These are phyloP conservation scores for Colletotrichum melonis DNA, from an alignment of 2,329 filamentous ascomycete genomes.

Conservation along the genomic window DNA sequence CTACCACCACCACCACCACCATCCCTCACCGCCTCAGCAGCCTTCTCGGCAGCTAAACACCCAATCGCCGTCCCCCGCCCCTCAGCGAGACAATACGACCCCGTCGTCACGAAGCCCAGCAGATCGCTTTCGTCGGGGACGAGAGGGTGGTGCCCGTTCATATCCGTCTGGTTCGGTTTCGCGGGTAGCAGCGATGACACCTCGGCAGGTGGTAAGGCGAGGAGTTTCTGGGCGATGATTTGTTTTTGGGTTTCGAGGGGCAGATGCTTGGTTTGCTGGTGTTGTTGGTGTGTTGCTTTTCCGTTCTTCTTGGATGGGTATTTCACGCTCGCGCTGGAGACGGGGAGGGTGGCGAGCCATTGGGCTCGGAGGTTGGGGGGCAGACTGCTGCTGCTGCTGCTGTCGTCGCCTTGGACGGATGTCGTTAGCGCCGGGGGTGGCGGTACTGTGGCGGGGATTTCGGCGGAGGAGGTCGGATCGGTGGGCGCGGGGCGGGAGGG, in stretches of 20 bases:
- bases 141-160: conserved; percentile 70
- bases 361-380: conserved; percentile 68
- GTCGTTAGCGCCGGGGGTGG: conserved; percentile 33
- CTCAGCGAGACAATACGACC: conserved; percentile 82
- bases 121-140: conserved; percentile 82
- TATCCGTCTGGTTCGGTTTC: conserved; percentile 48
- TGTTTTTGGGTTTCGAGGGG: conserved; percentile 53
- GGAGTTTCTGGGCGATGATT: conserved; percentile 60
- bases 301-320: conserved; percentile 18
- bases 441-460: conserved; percentile 59
- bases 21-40: conserved; percentile 54
- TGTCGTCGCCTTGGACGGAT: conserved; percentile 1
- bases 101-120: conserved; percentile 90
- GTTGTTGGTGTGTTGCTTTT: conserved; percentile 43
- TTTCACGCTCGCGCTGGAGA: neutral
- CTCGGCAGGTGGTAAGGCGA: conserved; percentile 47
- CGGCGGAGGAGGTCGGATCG: conserved; percentile 47
- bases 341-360: conserved; percentile 74
- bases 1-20: conserved; percentile 32
- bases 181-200: conserved; percentile 37
- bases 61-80: conserved; percentile 83
- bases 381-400: conserved; percentile 39
- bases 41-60: conserved; percentile 70
- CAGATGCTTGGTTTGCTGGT: conserved; percentile 32
- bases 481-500: conserved; percentile 56